Evolutionary conservation across 768 basidiomycete genomes (phyloP), one percentile per base, ranked within the genome.

Genomic region (Omphalotus guepiniiformis): DNA sequence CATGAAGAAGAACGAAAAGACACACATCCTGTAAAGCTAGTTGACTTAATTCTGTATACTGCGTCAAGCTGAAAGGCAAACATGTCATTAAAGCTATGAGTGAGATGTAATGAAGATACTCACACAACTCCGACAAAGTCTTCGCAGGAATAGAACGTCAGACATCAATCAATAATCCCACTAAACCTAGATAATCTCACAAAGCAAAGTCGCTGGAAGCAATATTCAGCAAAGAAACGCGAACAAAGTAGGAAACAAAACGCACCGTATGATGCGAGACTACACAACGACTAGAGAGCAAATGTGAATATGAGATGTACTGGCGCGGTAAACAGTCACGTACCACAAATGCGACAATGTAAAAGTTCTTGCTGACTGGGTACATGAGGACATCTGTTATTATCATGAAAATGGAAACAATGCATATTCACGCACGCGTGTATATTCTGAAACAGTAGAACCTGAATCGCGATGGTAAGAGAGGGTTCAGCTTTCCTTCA

Each of bases 311-410:
- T 12, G 13, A 15, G 8, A 4, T 15, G 8, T 22, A 22, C 9
- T 9, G n/a, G n/a, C n/a, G n/a, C n/a, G n/a, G 6, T 32, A 23
- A 21, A 6, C 11, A 11, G 18, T 32, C n/a, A 43, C 41, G 4
- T 28, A 50, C 48, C 22, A 50, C 41, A 8, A 50, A 38, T 36
- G 28, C 48, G 2, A 42, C 30, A 7, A 50, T 7, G 19, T 37
- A 18, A 23, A 25, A 29, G 34, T 36, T 50, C 22, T 44, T 37
- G 35, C 48, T 50, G 9, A 50, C 48, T 50, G 13, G 16, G n/a
- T n/a, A n/a, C n/a, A n/a, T 16, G 23, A 11, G 6, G 8, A 21
- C 16, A 13, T 26, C 2, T 25, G 25, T 29, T 3, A 16, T 2
- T 16, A 22, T 16, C n/a, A n/a, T 2, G 12, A 6, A 8, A 2